These are phyloP conservation scores for Bretschneidera sinensis DNA, from an alignment of 345 rosid species.

Conservation along the genomic window DNA sequence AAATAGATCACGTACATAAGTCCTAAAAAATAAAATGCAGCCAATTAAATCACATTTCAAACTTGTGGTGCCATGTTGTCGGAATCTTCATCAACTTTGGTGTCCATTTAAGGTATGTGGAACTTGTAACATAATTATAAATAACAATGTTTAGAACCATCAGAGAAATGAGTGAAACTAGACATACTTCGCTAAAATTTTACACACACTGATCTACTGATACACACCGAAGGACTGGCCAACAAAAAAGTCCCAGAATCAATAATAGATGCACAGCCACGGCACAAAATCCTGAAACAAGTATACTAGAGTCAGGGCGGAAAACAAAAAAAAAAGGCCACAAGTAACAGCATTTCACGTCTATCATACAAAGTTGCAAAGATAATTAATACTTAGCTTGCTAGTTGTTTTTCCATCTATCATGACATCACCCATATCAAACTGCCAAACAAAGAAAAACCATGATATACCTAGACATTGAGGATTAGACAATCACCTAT, in stretches of 20 bases:
- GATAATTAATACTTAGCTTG: conserved; percentile 13
- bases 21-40: too few species aligned
- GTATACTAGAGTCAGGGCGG: conserved; percentile 1
- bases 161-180: neutral
- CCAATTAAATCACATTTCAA: too few species aligned
- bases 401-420: conserved; percentile 55
- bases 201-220: neutral
- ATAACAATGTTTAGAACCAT: too few species aligned
- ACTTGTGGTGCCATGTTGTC: too few species aligned
- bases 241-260: conserved; percentile 80
- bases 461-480: neutral
- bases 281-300: conserved; percentile 45
- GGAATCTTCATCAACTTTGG: too few species aligned
- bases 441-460: conserved; percentile 29
- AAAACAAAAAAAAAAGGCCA: neutral
- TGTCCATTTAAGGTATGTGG: too few species aligned
- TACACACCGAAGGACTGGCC: conserved; percentile 68
- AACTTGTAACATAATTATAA: too few species aligned
- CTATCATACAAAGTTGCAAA: neutral
- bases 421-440: conserved; percentile 66
- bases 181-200: neutral
- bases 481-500: neutral
- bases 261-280: conserved; percentile 63
- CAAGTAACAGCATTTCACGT: neutral
- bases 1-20: too few species aligned